phyloP scores from a whole-genome alignment of 371 early-diverging fungal species.

The Basidiobolus meristosporus region DNA sequence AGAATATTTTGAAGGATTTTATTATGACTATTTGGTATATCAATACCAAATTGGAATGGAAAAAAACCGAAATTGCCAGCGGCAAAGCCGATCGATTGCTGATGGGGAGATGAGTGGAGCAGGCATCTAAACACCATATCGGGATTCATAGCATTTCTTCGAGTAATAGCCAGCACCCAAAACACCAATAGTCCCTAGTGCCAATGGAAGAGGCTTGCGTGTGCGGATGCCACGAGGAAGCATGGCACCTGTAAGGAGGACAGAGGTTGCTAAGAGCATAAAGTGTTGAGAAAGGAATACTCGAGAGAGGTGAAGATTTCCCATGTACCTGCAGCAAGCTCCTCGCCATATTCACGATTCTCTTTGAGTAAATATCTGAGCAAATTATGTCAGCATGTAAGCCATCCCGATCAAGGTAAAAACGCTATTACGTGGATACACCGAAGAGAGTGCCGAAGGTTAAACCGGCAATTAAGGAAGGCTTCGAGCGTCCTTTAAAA shows the following conservation, averaged over 20 bases:
- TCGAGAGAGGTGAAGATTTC: no score
- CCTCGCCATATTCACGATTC: conserved; percentile 42
- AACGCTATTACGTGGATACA: conserved; percentile 17
- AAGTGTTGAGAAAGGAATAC: conserved; percentile 1
- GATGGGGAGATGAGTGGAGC: no score
- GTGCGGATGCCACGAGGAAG: conserved; percentile 31
- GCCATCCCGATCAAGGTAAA: neutral
- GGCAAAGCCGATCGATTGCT: no score
- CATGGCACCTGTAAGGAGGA: conserved; percentile 30
- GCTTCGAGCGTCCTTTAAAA: conserved; percentile 25
- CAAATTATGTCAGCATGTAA: no score
- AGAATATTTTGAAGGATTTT: no score
- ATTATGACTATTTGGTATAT: no score
- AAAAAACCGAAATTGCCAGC: no score
- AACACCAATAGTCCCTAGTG: conserved; percentile 16
- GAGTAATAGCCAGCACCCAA: conserved; percentile 23
- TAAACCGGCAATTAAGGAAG: conserved; percentile 42
- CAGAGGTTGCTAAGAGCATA: conserved; percentile 16
- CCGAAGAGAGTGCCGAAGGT: conserved; percentile 34
- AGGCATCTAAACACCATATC: conserved; percentile 5
- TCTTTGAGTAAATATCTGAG: conserved; percentile 25
- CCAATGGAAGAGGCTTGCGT: conserved; percentile 21
- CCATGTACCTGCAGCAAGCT: conserved; percentile 27
- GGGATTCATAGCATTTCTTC: conserved; percentile 20
- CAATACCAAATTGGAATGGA: no score